These are phyloP conservation scores for Linderniella brevidens DNA, from an alignment of 257 asterid genomes.

Conservation along the genomic window DNA sequence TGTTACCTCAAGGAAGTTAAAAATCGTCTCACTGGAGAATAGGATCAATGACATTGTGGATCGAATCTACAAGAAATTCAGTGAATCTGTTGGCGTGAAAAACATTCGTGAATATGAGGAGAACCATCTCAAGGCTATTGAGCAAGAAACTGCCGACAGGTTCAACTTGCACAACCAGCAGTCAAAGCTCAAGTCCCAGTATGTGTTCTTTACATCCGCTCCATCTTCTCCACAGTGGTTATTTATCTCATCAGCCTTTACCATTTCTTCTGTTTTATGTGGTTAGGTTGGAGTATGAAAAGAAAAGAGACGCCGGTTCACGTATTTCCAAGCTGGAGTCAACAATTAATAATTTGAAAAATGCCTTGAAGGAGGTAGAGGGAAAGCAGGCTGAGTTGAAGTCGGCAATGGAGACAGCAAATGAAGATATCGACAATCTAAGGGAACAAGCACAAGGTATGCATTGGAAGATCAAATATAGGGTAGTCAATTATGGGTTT, in stretches of 20 bases:
- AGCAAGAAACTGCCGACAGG: conserved; percentile 77
- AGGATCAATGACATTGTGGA: conserved; percentile 83
- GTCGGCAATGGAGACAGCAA: conserved; percentile 43
- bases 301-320: conserved; percentile 71
- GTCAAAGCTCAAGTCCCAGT: conserved; percentile 89
- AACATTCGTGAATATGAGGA: conserved; percentile 96
- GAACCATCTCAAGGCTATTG: conserved; percentile 83
- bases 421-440: conserved; percentile 42
- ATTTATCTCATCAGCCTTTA: not conserved
- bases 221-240: conserved; percentile 1
- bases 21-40: conserved; percentile 41
- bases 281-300: conserved; percentile 89
- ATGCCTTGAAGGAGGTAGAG: conserved; percentile 39
- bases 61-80: conserved; percentile 65
- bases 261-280: conserved; percentile 9
- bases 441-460: conserved; percentile 58
- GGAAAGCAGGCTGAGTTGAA: conserved; percentile 45
- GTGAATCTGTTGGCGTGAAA: conserved; percentile 87
- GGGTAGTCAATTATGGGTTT: no score
- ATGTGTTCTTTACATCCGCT: conserved; percentile 16
- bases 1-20: conserved; percentile 33
- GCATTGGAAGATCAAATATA: not conserved
- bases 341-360: conserved; percentile 34
- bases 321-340: conserved; percentile 76
- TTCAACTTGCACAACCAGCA: conserved; percentile 81